Percentiles rank a stretch among this genome's conserved stretches.
phyloP scores from a whole-genome alignment of 106 monocot species.

The Narthecium ossifragum region DNA sequence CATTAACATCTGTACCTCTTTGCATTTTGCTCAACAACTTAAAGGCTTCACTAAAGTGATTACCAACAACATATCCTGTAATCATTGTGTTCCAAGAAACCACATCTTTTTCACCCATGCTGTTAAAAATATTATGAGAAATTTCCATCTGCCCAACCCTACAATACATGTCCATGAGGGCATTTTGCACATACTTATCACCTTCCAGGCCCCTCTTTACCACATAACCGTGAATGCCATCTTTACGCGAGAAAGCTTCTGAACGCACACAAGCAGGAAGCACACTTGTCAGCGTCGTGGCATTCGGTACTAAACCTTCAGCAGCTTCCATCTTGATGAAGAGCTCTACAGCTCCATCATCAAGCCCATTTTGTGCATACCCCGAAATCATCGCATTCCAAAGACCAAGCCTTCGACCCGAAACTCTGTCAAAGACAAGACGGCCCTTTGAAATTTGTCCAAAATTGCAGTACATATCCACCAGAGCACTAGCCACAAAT shows the following conservation, averaged over 20 bases:
- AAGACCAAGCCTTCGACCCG: conserved; percentile 45
- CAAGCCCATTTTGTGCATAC: conserved; percentile 54
- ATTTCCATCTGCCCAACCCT: conserved; percentile 57
- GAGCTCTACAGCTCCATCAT: conserved; percentile 52
- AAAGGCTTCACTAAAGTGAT: conserved; percentile 43
- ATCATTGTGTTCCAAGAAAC: conserved; percentile 96
- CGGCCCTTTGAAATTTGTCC: conserved; percentile 41
- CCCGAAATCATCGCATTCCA: conserved; percentile 98
- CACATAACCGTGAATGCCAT: conserved; percentile 73
- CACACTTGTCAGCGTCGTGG: conserved; percentile 75
- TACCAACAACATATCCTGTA: conserved; percentile 40
- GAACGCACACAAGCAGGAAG: conserved; percentile 72
- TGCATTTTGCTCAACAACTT: conserved; percentile 55
- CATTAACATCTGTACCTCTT: conserved; percentile 2
- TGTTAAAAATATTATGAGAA: conserved; percentile 48
- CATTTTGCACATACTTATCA: conserved; percentile 83
- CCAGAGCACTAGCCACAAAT: conserved; percentile 81
- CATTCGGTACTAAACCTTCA: conserved; percentile 57
- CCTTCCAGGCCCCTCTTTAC: conserved; percentile 58
- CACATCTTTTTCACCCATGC: conserved; percentile 52
- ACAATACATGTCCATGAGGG: conserved; percentile 88
- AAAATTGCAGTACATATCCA: conserved; percentile 84
- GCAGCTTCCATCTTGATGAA: conserved; percentile 64
- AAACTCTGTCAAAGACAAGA: conserved; percentile 43
- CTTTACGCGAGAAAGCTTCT: conserved; percentile 52